These are phyloP conservation scores for Leccinum sublutescens DNA, from an alignment of 768 basidiomycete species.

Conservation along the genomic window DNA sequence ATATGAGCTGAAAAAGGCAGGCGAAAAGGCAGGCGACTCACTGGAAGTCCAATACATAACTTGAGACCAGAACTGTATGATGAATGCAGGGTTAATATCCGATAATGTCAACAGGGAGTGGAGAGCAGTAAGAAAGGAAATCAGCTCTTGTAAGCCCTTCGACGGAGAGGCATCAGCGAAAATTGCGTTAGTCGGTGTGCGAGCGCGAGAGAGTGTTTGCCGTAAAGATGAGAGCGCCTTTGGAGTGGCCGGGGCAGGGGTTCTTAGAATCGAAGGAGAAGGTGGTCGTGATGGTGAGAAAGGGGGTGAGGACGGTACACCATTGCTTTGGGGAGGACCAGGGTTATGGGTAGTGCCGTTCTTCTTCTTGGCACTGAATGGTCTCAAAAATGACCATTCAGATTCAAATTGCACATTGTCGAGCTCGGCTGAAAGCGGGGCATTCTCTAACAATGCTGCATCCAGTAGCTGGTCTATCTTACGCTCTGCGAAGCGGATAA, in stretches of 20 bases:
- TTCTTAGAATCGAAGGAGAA: constrained; percentile 48
- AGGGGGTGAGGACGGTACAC: constrained; percentile 47
- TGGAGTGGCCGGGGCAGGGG: constrained; percentile 45
- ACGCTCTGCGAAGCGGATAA: constrained; percentile 89
- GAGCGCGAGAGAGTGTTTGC: constrained; percentile 58
- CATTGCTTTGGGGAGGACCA: constrained; percentile 34
- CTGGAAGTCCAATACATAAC: constrained; percentile 98
- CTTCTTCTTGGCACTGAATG: constrained; percentile 67
- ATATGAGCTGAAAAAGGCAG: constrained; percentile 7
- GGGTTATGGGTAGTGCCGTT: constrained; percentile 23
- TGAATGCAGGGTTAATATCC: constrained; percentile 85
- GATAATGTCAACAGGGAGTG: constrained; percentile 82
- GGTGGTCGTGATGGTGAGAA: constrained; percentile 46
- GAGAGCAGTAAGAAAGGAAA: constrained; percentile 79
- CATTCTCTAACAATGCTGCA: constrained; percentile 75
- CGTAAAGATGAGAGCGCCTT: constrained; percentile 65
- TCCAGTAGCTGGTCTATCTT: constrained; percentile 88
- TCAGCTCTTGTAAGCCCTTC: constrained; percentile 55
- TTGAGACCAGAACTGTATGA: constrained; percentile 92
- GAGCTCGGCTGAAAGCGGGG: constrained; percentile 73
- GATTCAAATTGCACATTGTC: constrained; percentile 90
- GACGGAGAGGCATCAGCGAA: constrained; percentile 46
- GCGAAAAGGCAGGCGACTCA: constrained; percentile 40
- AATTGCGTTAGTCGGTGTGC: constrained; percentile 49
- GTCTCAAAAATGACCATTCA: constrained; percentile 89